Conservation (phyloP, 108 stramenopile genomes). For the Fistulifera pelliculosa region DNA sequence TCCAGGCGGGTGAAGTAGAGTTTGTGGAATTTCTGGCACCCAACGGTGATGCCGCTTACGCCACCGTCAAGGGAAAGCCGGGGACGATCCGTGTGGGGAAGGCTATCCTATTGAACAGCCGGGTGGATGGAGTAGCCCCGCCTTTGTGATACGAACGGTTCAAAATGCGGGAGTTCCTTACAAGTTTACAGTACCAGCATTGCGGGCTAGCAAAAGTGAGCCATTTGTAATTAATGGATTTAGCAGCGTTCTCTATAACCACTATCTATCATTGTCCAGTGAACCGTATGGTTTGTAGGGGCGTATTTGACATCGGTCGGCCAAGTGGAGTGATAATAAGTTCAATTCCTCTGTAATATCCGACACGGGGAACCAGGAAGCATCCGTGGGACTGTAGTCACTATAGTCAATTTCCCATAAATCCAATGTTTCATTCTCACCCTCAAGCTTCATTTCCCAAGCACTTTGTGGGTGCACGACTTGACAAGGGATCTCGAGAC, state of each 20-base stretch:
- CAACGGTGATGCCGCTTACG: conserved; percentile 73
- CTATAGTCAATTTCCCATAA: background rate
- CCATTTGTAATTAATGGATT: too few species aligned
- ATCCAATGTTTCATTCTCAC: conserved; percentile 1
- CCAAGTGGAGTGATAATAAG: conserved; percentile 3
- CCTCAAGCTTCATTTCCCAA: conserved; percentile 9
- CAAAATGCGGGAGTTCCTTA: conserved; percentile 64
- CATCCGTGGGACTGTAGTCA: background rate
- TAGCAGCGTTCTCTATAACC: too few species aligned
- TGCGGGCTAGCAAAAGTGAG: conserved; percentile 4
- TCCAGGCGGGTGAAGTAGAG: conserved; percentile 46
- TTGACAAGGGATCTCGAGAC: conserved; percentile 31
- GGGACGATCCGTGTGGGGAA: conserved; percentile 63
- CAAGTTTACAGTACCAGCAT: conserved; percentile 64
- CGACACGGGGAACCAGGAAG: background rate
- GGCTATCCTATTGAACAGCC: conserved; percentile 68
- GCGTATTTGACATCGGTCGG: background rate
- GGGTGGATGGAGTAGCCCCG: conserved; percentile 58
- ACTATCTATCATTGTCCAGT: too few species aligned
- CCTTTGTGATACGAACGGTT: conserved; percentile 58
- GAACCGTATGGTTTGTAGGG: background rate
- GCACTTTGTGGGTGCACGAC: conserved; percentile 15
- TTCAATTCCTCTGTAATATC: conserved; percentile 6
- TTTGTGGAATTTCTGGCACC: conserved; percentile 78
- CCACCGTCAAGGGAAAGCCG: conserved; percentile 37